These are phyloP conservation scores for Fonsecaea erecta DNA, from an alignment of 2,329 filamentous ascomycete genomes.

Conservation along the genomic window DNA sequence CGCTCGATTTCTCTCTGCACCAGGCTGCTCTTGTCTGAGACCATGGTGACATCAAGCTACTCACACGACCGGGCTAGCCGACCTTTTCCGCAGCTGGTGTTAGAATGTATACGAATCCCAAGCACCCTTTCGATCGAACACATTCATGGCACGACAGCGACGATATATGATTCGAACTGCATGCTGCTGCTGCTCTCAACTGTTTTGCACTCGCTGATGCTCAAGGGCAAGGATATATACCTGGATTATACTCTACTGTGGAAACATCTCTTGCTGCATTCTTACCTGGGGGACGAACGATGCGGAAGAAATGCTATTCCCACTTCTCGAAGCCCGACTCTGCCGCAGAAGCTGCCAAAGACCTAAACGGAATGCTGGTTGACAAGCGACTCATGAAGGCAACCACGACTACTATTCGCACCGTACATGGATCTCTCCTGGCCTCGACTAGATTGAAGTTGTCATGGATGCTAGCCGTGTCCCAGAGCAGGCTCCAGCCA, in stretches of 20 bases:
- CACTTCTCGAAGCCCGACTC: conserved; percentile 69
- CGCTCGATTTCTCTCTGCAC: neutral
- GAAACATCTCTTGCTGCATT: conserved; percentile 27
- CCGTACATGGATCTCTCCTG: conserved; percentile 21
- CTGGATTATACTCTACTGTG: conserved; percentile 29
- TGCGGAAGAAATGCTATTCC: conserved; percentile 30
- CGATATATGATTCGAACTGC: conserved; percentile 4
- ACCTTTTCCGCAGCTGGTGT: neutral
- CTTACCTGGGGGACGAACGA: conserved; percentile 24
- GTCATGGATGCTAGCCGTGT: conserved; percentile 78
- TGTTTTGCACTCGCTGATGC: conserved; percentile 30
- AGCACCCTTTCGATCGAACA: neutral
- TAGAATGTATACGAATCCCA: neutral
- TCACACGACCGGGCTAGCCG: conserved; percentile 8
- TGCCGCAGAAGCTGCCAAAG: conserved; percentile 80
- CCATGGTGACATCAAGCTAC: conserved; percentile 21
- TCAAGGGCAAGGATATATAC: conserved; percentile 28
- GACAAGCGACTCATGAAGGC: conserved; percentile 92
- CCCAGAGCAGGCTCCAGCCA: conserved; percentile 69
- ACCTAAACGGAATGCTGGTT: conserved; percentile 86
- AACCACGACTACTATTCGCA: conserved; percentile 39
- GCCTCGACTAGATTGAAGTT: conserved; percentile 74
- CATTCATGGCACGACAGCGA: neutral
- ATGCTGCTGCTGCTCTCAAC: conserved; percentile 27
- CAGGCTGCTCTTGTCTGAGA: conserved; percentile 12